Base-by-base conservation (phyloP, 306 rosid genomes). In the Lablab purpureus region DNA sequence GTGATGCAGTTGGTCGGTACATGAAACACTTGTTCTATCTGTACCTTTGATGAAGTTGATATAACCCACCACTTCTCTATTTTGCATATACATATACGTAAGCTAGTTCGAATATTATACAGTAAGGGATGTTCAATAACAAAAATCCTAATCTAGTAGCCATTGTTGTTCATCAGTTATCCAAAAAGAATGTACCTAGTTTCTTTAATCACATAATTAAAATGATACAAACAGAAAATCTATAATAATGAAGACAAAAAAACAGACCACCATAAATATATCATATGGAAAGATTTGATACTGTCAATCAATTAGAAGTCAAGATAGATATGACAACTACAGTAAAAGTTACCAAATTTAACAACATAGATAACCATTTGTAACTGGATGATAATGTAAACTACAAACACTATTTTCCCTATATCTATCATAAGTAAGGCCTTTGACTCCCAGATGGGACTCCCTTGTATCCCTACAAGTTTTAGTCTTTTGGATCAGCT, bases 151-250 rank as follows among this genome's bases (percentile, higher is more conserved):
- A 40, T 10, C 13, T 40, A 40, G 45, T 40, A 40, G 45, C 13
- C 12, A 9, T 40, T 40, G 13, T 10, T 40, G 13, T 9, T 40
- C 9, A 40, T 10, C 4, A 40, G 13, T 40, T 9, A 10, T 40
- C 45, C 13, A 40, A 40, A 40, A 40, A 40, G 3, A 40, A 40
- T 40, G 45, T 10, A 9, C 45, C 45, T 9, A 40, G 45, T 75
- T 56, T 17, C 70, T 77, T 6, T 54, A 47, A 72, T 81, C 70
- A 25, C 0, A 40, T 74, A n/a, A 40, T 9, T 1, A 79, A 28
- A 28, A 41, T 13, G 19, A 37, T 58, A 52, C 43, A 7, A 63
- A 17, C 41, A 70, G 7, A 71, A 51, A 56, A 51, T 34, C 68
- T 67, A 70, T 49, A 69, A 23, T 64, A 51, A 27, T 15, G 19